phyloP scores from a whole-genome alignment of 768 basidiomycete genomes.

The Gautieria morchelliformis region DNA sequence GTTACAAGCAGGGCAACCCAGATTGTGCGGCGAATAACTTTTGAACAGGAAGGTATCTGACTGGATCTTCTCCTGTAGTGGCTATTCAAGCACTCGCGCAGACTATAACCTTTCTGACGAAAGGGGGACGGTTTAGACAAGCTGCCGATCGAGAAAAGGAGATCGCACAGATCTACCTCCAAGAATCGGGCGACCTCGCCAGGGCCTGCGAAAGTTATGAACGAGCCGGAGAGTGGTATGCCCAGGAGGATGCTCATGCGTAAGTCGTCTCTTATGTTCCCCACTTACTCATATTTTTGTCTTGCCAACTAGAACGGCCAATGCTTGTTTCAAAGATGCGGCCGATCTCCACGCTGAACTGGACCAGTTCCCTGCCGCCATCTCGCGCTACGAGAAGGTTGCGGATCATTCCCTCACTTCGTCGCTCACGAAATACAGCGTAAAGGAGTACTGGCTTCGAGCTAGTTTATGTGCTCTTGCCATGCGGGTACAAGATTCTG shows the following conservation, averaged over 20 bases:
- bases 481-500: slow-evolving; percentile 52
- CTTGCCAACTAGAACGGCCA: slow-evolving; percentile 65
- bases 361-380: slow-evolving; percentile 76
- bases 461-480: slow-evolving; percentile 84
- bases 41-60: slow-evolving; percentile 11
- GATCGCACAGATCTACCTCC: slow-evolving; percentile 89
- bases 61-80: slow-evolving; percentile 38
- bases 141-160: slow-evolving; percentile 98
- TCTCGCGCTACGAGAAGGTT: slow-evolving; percentile 83
- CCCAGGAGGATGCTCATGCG: slow-evolving; percentile 77
- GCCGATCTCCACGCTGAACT: slow-evolving; percentile 91
- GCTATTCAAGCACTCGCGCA: slow-evolving; percentile 81
- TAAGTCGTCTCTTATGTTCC: neutral
- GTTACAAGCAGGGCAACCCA: slow-evolving; percentile 78
- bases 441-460: slow-evolving; percentile 95
- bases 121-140: slow-evolving; percentile 87
- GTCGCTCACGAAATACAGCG: slow-evolving; percentile 91
- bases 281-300: neutral
- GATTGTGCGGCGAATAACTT: slow-evolving; percentile 47
- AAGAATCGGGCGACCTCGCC: slow-evolving; percentile 66
- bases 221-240: slow-evolving; percentile 93
- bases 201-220: slow-evolving; percentile 88
- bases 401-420: slow-evolving; percentile 75
- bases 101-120: slow-evolving; percentile 74
- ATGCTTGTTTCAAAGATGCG: slow-evolving; percentile 91